A percentile compares a stretch with the other conserved stretches of the same genome.
phyloP scores from a whole-genome alignment of 306 rosid species.

The Arachis stenosperma region DNA sequence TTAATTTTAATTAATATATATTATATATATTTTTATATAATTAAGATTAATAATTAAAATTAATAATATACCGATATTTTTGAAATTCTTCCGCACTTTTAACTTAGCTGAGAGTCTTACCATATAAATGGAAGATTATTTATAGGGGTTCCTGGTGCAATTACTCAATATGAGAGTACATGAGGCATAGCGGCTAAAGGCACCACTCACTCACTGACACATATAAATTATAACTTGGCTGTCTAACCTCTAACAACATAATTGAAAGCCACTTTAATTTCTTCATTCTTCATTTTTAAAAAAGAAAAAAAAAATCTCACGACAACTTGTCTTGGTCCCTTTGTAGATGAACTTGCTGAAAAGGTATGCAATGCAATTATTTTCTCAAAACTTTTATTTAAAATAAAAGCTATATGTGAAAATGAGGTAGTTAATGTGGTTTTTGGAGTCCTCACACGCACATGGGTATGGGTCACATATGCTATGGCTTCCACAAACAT shows the following conservation, averaged over 20 bases:
- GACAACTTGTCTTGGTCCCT: constrained; percentile 29
- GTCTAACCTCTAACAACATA: constrained; percentile 10
- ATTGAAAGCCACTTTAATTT: constrained; percentile 25
- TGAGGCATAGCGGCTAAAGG: background rate
- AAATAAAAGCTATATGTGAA: background rate
- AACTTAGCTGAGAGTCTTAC: constrained; percentile 6
- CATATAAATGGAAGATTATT: constrained; percentile 7
- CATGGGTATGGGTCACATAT: too few species aligned
- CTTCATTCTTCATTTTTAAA: too few species aligned
- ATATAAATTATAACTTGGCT: background rate
- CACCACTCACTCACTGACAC: constrained; percentile 21
- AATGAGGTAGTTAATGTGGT: background rate
- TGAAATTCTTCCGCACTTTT: constrained; percentile 8
- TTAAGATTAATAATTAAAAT: background rate
- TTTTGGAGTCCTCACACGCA: too few species aligned
- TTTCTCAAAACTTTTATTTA: too few species aligned
- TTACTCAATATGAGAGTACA: constrained; percentile 7
- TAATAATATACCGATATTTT: background rate
- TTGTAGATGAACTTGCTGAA: background rate
- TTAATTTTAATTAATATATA: too few species aligned
- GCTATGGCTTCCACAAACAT: too few species aligned
- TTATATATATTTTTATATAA: too few species aligned
- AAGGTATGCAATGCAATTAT: too few species aligned
- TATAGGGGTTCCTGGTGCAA: constrained; percentile 20
- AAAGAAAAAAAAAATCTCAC: too few species aligned